These are phyloP conservation scores for Datura wrightii DNA, from an alignment of 257 asterid species.

Conservation along the genomic window DNA sequence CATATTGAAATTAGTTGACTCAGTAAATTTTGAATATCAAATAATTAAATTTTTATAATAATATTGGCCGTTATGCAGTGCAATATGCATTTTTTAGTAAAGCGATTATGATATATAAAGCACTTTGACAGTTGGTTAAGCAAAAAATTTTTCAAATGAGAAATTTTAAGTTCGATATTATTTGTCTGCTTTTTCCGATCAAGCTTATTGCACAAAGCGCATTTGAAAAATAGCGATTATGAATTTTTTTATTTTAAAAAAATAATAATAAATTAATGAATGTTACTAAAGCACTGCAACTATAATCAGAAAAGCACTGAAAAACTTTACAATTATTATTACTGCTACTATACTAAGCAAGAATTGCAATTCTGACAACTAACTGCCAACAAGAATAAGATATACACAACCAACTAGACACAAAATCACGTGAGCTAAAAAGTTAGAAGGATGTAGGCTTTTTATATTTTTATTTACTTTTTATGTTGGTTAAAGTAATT, in stretches of 20 bases:
- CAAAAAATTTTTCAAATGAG: too few relatives aligned
- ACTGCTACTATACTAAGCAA: not conserved
- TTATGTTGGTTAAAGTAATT: too few relatives aligned
- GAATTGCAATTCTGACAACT: conserved; percentile 37
- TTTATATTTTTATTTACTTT: not conserved
- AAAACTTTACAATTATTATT: conserved; percentile 20
- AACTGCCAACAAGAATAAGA: conserved; percentile 34
- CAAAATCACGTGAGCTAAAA: conserved; percentile 40
- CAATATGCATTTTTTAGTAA: not conserved
- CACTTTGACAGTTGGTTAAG: too few relatives aligned
- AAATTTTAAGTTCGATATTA: too few relatives aligned
- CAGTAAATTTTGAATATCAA: not conserved
- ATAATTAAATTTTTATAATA: not conserved
- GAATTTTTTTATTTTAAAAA: too few relatives aligned
- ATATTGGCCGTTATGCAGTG: not conserved
- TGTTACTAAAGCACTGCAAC: not conserved
- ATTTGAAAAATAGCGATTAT: too few relatives aligned
- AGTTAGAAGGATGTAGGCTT: not conserved
- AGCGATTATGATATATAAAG: not conserved
- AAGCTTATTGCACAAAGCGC: too few relatives aligned
- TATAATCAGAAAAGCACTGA: not conserved
- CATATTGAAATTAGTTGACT: not conserved
- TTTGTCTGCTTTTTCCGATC: too few relatives aligned
- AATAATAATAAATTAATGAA: too few relatives aligned
- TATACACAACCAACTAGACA: conserved; percentile 32